phyloP scores from a whole-genome alignment of 1,284 basidiomycete species.

The Boletus sp. region DNA sequence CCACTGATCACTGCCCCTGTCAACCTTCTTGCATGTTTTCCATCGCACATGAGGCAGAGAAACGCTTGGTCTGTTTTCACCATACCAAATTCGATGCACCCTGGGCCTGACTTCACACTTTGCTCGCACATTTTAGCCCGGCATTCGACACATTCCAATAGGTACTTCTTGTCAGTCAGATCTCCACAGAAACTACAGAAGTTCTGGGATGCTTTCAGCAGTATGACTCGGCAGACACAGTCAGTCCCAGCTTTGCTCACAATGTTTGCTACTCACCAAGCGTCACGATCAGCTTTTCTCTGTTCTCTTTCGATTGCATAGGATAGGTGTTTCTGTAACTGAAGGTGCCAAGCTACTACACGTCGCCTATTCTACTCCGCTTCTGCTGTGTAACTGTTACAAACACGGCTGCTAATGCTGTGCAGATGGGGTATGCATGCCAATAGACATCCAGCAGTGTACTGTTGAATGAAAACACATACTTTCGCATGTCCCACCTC shows the following conservation, averaged over 20 bases:
- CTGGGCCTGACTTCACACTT: too few species aligned
- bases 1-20: too few species aligned
- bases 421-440: background rate
- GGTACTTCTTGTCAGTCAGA: background rate
- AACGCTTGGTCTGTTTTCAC: too few species aligned
- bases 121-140: too few species aligned
- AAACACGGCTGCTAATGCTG: background rate
- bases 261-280: background rate
- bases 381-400: background rate
- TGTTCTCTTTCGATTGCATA: background rate
- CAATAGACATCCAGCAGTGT: background rate
- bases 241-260: too few species aligned
- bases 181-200: slow-evolving; percentile 1
- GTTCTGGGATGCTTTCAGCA: background rate
- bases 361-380: background rate
- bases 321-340: too few species aligned
- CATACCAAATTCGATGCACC: too few species aligned
- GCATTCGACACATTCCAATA: too few species aligned
- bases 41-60: too few species aligned
- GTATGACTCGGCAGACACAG: background rate
- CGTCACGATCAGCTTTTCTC: background rate
- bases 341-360: too few species aligned
- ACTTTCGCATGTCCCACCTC: background rate
- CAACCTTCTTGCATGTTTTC: too few species aligned
- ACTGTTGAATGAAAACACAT: background rate